Conservation (phyloP, 192 early-diverging fungal species). For the Backusella macrospora region DNA sequence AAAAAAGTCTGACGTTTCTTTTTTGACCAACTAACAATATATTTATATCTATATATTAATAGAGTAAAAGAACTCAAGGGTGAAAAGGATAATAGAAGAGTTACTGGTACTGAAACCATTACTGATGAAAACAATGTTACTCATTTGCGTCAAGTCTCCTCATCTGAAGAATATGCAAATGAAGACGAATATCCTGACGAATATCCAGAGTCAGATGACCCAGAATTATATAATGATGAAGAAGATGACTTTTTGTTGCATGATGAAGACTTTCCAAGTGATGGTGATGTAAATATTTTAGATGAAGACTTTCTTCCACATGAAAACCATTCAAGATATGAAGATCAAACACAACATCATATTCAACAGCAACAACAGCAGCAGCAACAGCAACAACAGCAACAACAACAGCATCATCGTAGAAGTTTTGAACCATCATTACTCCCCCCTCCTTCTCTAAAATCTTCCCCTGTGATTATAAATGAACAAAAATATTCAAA, state of each 20-base stretch:
- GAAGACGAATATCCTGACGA: conserved; percentile 32
- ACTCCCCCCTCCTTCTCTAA: background rate
- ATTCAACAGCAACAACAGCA: background rate
- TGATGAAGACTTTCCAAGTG: conserved; percentile 43
- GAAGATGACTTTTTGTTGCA: conserved; percentile 39
- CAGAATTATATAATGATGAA: conserved; percentile 36
- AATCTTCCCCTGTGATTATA: background rate
- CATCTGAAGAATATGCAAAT: conserved; percentile 22
- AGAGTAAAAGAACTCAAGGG: conserved; percentile 51
- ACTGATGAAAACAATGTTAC: conserved; percentile 5
- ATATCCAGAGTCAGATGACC: conserved; percentile 40
- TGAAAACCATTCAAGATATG: conserved; percentile 19
- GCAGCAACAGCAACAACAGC: background rate
- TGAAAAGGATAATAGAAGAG: conserved; percentile 35
- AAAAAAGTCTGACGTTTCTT: background rate
- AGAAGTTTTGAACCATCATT: conserved; percentile 1
- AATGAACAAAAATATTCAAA: conserved; percentile 12
- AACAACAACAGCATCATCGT: background rate
- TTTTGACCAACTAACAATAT: conserved; percentile 9
- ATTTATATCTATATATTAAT: background rate
- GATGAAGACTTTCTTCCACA: conserved; percentile 43
- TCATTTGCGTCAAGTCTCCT: conserved; percentile 15
- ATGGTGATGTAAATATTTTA: conserved; percentile 39
- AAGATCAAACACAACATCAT: conserved; percentile 13
- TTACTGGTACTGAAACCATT: conserved; percentile 8